Evolutionary conservation across 768 basidiomycete species (phyloP).

Genomic region (Ramaria sp.): DNA sequence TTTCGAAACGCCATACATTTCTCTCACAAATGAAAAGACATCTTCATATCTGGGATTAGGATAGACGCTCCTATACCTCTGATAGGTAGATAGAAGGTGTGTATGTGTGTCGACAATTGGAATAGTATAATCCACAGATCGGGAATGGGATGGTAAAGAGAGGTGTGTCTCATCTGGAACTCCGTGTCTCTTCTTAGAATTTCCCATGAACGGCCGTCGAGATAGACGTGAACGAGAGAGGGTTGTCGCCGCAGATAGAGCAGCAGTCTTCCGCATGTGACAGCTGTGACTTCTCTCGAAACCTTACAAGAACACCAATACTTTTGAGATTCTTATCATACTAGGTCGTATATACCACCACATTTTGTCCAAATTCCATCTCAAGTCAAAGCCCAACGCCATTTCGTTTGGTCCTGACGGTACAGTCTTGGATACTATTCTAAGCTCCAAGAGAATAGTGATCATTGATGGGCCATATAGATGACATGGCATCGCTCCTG

Average conservation of each 20-base stretch:
- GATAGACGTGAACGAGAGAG: background rate
- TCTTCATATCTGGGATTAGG: slow-evolving; percentile 38
- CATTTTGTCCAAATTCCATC: too few relatives aligned
- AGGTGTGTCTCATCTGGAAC: background rate
- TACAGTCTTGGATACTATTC: too few relatives aligned
- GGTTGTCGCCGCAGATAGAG: background rate
- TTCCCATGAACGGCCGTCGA: background rate
- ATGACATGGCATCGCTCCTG: too few relatives aligned
- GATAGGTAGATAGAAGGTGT: slow-evolving; percentile 67
- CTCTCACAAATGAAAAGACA: slow-evolving; percentile 62
- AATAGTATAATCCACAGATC: slow-evolving; percentile 1
- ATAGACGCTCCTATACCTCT: slow-evolving; percentile 51
- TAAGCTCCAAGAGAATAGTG: too few relatives aligned
- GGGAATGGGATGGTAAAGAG: background rate
- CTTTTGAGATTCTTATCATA: too few relatives aligned
- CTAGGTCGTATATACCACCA: too few relatives aligned
- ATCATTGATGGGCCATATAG: too few relatives aligned
- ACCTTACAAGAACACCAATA: too few relatives aligned
- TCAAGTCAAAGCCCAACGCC: too few relatives aligned
- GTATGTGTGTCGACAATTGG: slow-evolving; percentile 79
- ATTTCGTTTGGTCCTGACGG: too few relatives aligned
- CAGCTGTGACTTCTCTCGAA: too few relatives aligned
- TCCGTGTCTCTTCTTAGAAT: background rate
- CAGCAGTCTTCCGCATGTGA: too few relatives aligned
- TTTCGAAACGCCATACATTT: slow-evolving; percentile 31